Evolutionary conservation across 2,329 filamentous ascomycete species (phyloP).

Genomic region (Nigrospora oryzae): DNA sequence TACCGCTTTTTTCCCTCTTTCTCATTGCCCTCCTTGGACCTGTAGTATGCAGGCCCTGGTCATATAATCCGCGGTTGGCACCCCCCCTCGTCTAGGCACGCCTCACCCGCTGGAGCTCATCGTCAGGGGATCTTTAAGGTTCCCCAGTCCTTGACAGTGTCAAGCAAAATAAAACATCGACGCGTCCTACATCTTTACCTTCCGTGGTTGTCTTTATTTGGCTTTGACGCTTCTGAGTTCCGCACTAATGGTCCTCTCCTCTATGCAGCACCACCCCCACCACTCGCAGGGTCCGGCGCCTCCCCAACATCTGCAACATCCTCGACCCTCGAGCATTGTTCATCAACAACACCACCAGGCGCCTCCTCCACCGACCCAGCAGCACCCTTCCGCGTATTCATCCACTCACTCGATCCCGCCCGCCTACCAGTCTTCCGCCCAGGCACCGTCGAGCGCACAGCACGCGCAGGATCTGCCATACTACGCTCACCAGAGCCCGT

Average conservation of each 20-base stretch:
- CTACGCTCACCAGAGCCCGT: conserved; percentile 70
- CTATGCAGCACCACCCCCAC: conserved; percentile 70
- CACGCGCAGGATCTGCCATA: conserved; percentile 64
- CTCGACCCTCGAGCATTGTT: conserved; percentile 63
- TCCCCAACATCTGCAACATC: conserved; percentile 59
- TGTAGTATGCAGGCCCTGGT: conserved; percentile 19
- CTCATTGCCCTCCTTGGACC: conserved; percentile 4
- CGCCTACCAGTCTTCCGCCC: conserved; percentile 60
- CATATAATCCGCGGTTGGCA: conserved; percentile 18
- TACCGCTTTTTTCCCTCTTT: conserved; percentile 20
- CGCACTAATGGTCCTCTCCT: conserved; percentile 51
- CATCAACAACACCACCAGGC: conserved; percentile 66
- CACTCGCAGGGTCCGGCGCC: conserved; percentile 63
- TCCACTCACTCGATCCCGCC: conserved; percentile 56
- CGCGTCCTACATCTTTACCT: conserved; percentile 35
- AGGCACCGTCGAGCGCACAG: conserved; percentile 48
- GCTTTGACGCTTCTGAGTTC: conserved; percentile 17
- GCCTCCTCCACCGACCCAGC: conserved; percentile 43
- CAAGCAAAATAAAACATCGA: conserved; percentile 41
- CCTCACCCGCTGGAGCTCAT: conserved; percentile 32
- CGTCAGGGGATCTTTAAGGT: conserved; percentile 28
- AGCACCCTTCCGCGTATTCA: conserved; percentile 60
- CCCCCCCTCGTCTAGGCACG: conserved; percentile 19
- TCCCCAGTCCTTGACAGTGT: conserved; percentile 36
- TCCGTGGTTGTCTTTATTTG: conserved; percentile 26